These are phyloP conservation scores for Bifiguratus adelaidae DNA, from an alignment of 192 early-diverging fungal species.

Conservation along the genomic window DNA sequence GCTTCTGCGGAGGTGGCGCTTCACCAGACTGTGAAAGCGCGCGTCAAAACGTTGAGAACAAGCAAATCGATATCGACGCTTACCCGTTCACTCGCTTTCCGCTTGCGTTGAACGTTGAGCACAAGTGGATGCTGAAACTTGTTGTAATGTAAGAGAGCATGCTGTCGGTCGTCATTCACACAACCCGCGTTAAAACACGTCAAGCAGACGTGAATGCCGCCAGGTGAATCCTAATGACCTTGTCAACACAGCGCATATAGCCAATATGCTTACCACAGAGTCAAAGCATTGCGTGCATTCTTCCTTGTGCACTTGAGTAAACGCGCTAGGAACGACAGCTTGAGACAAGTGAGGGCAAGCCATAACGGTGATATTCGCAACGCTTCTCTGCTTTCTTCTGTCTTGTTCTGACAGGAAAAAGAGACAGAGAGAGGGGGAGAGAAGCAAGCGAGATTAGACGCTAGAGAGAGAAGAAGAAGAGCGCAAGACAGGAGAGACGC, in stretches of 20 bases:
- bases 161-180: constrained; percentile 43
- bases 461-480: no score
- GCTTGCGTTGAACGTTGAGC: constrained; percentile 72
- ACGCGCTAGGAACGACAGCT: constrained; percentile 26
- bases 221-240: constrained; percentile 53
- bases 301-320: constrained; percentile 72
- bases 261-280: constrained; percentile 37
- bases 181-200: constrained; percentile 94
- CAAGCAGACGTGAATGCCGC: constrained; percentile 88
- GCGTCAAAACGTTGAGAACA: neutral
- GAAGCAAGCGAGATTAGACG: no score
- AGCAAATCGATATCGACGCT: neutral
- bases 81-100: constrained; percentile 35
- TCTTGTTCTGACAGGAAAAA: no score
- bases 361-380: constrained; percentile 22
- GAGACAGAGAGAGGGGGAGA: no score
- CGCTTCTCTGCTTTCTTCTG: no score
- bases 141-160: constrained; percentile 65
- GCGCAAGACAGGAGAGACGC: no score
- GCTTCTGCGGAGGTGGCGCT: constrained; percentile 67
- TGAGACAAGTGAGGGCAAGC: constrained; percentile 40
- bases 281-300: constrained; percentile 96
- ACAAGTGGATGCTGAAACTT: constrained; percentile 69
- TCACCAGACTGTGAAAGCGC: constrained; percentile 16
- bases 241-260: neutral